A percentile compares a stretch with the other conserved stretches of the same genome.
phyloP scores from a whole-genome alignment of 2,329 filamentous ascomycete genomes.

The Hysterium pulicare region DNA sequence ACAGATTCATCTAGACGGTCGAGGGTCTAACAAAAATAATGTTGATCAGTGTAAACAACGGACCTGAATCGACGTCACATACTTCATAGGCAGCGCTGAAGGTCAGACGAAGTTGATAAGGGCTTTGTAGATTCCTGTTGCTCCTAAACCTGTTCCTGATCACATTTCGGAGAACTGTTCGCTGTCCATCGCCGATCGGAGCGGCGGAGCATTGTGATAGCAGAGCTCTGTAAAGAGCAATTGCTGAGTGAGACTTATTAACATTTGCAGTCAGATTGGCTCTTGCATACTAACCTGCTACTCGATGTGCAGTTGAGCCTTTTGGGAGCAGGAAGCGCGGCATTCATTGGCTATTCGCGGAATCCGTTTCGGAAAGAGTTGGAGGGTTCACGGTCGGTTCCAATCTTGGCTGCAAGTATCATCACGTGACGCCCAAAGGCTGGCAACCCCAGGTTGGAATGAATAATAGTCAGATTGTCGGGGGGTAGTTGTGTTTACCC shows the following conservation, averaged over 20 bases:
- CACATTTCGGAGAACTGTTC: slow-evolving; percentile 54
- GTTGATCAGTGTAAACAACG: no score
- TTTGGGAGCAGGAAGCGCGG: slow-evolving; percentile 44
- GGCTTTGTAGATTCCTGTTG: slow-evolving; percentile 57
- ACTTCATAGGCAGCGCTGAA: slow-evolving; percentile 69
- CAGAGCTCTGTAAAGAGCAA: slow-evolving; percentile 71
- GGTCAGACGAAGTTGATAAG: slow-evolving; percentile 58
- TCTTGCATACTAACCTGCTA: slow-evolving; percentile 43
- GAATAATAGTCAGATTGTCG: no score
- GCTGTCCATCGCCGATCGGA: slow-evolving; percentile 50
- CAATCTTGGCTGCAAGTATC: no score
- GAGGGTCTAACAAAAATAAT: slow-evolving; percentile 31
- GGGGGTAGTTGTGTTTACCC: no score
- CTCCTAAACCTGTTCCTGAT: slow-evolving; percentile 61
- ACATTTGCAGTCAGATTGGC: background rate
- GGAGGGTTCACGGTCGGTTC: no score
- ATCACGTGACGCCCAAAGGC: no score
- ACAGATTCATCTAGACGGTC: slow-evolving; percentile 44
- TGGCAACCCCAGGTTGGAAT: no score
- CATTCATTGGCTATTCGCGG: slow-evolving; percentile 36
- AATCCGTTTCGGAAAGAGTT: no score
- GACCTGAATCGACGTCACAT: background rate
- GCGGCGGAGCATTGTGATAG: slow-evolving; percentile 56
- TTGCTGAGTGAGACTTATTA: slow-evolving; percentile 44
- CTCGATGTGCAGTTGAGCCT: slow-evolving; percentile 49